Evolutionary conservation across 345 rosid genomes (phyloP).

Genomic region (Pistacia atlantica): DNA sequence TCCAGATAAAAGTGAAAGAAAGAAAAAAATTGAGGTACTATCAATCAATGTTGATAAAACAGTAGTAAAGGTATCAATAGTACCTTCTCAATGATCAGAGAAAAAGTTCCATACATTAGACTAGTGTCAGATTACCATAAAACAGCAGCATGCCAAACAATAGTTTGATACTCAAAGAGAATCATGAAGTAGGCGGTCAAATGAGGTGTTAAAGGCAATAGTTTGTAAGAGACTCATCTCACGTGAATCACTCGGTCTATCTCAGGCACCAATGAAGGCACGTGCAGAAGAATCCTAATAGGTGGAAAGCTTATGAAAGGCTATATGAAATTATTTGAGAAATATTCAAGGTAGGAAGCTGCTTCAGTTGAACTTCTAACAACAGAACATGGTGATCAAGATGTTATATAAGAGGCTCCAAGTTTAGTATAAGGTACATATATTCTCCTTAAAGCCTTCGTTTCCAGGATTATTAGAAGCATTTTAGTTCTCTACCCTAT

Average conservation of each 20-base stretch:
- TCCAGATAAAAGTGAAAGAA: background rate
- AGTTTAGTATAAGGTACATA: background rate
- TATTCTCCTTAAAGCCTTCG: background rate
- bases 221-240: background rate
- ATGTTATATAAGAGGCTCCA: background rate
- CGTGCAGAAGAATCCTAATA: background rate
- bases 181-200: background rate
- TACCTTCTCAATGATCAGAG: background rate
- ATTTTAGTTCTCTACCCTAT: background rate
- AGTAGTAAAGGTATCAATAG: background rate
- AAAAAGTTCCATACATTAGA: background rate
- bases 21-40: background rate
- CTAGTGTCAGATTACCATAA: constrained; percentile 1
- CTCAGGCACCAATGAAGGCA: background rate
- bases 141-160: constrained; percentile 8
- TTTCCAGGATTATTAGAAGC: background rate
- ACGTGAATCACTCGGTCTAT: background rate
- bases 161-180: background rate
- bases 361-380: background rate
- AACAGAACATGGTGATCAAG: background rate
- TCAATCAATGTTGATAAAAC: background rate
- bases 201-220: background rate
- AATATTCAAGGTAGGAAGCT: background rate
- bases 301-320: background rate
- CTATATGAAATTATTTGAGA: background rate